Evolutionary conservation across 2,329 filamentous ascomycete species (phyloP).

Genomic region (Dendryphion nanum): DNA sequence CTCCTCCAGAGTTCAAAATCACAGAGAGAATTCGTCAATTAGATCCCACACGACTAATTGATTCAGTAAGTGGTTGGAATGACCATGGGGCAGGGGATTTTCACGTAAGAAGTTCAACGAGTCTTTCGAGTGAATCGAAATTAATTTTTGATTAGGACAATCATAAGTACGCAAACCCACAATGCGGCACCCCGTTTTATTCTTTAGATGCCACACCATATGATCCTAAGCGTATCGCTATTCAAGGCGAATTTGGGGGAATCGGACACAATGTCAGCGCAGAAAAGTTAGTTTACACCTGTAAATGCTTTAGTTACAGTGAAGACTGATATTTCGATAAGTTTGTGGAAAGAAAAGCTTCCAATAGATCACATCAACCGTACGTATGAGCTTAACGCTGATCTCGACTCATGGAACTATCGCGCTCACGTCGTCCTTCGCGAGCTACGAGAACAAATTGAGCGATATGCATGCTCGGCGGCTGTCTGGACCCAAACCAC

Average conservation of each 20-base stretch:
- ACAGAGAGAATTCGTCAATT: conserved; percentile 55
- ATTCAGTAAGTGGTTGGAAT: conserved; percentile 64
- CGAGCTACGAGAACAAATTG: conserved; percentile 50
- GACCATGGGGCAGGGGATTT: conserved; percentile 69
- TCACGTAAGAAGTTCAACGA: conserved; percentile 13
- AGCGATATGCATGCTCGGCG: conserved; percentile 62
- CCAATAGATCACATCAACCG: conserved; percentile 62
- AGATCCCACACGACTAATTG: conserved; percentile 64
- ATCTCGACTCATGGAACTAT: conserved; percentile 64
- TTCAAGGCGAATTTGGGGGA: conserved; percentile 72
- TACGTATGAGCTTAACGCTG: conserved; percentile 65
- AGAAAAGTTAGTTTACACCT: conserved; percentile 51
- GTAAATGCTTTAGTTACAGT: too few relatives aligned
- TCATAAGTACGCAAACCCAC: conserved; percentile 69
- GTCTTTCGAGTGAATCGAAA: neutral
- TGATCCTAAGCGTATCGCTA: conserved; percentile 60
- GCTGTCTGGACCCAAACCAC: conserved; percentile 73
- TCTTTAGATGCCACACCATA: conserved; percentile 54
- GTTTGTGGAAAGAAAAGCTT: conserved; percentile 62
- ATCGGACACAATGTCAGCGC: conserved; percentile 64
- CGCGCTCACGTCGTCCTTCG: conserved; percentile 54
- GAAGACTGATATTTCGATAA: conserved; percentile 23
- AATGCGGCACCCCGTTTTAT: conserved; percentile 69
- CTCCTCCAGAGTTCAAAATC: conserved; percentile 59
- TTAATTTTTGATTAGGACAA: conserved; percentile 53